These are phyloP conservation scores for Elasticomyces elasticus DNA, from an alignment of 495 filamentous ascomycete genomes.

Conservation along the genomic window DNA sequence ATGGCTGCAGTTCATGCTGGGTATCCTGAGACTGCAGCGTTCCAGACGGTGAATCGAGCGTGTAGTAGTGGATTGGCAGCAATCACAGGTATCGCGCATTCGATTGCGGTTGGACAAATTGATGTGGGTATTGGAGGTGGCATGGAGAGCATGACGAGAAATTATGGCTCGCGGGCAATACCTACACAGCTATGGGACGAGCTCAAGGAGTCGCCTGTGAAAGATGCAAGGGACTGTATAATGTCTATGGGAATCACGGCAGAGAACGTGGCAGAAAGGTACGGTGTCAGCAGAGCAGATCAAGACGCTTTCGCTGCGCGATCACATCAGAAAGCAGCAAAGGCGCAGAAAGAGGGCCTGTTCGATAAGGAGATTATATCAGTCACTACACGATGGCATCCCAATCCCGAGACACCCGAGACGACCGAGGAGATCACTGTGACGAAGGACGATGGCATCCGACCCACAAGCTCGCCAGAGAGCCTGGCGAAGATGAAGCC, in stretches of 20 bases:
- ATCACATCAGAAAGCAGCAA: constrained; percentile 59
- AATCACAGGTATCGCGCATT: constrained; percentile 59
- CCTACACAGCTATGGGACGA: constrained; percentile 71
- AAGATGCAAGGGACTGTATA: constrained; percentile 73
- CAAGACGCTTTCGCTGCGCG: constrained; percentile 75
- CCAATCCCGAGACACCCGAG: constrained; percentile 51
- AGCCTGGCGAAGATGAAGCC: constrained; percentile 71
- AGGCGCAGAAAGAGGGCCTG: constrained; percentile 55
- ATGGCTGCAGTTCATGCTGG: constrained; percentile 82
- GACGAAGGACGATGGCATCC: constrained; percentile 70
- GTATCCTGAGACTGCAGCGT: constrained; percentile 59
- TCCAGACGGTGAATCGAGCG: constrained; percentile 80
- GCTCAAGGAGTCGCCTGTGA: constrained; percentile 49
- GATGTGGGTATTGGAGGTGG: constrained; percentile 76
- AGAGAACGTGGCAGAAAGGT: constrained; percentile 77
- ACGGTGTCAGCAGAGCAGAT: constrained; percentile 60
- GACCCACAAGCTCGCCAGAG: constrained; percentile 54
- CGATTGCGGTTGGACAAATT: constrained; percentile 62
- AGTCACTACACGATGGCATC: constrained; percentile 52
- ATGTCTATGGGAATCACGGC: constrained; percentile 92
- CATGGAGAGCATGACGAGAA: constrained; percentile 89
- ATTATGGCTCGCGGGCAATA: constrained; percentile 75
- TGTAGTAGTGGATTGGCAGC: constrained; percentile 69
- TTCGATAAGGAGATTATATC: constrained; percentile 75
- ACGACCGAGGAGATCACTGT: constrained; percentile 53